Conservation (phyloP, 2,329 filamentous ascomycete genomes). For the Cladosporium colombiae region DNA sequence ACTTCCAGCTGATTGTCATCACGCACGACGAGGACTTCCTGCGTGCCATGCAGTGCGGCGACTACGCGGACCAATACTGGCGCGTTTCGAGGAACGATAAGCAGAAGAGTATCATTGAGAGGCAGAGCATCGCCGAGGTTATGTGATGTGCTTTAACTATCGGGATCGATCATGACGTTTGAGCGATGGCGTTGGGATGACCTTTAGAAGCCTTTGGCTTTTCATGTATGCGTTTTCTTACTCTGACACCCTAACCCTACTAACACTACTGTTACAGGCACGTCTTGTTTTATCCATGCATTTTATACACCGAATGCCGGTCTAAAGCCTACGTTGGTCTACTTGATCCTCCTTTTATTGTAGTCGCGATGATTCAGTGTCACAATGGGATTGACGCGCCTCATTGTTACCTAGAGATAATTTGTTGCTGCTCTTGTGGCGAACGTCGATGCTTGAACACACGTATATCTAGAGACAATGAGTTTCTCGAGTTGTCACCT, state of each 20-base stretch:
- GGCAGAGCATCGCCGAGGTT: constrained; percentile 45
- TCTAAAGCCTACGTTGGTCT: too few relatives aligned
- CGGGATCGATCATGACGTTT: background rate
- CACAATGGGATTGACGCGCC: background rate
- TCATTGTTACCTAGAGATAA: background rate
- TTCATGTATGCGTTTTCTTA: background rate
- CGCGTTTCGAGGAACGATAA: constrained; percentile 78
- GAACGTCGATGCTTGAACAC: background rate
- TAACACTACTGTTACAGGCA: background rate
- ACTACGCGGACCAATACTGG: constrained; percentile 92
- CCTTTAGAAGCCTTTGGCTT: background rate
- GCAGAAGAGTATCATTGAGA: constrained; percentile 85
- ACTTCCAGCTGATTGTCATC: constrained; percentile 98
- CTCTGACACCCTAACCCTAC: background rate
- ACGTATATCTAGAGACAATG: background rate
- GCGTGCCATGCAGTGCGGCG: constrained; percentile 86
- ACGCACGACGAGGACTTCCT: constrained; percentile 98
- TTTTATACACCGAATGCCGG: too few relatives aligned
- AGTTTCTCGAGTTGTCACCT: too few relatives aligned
- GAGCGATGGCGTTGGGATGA: constrained; percentile 7
- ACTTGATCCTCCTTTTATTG: background rate
- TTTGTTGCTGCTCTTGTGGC: background rate
- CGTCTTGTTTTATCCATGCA: background rate
- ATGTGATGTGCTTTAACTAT: constrained; percentile 1
- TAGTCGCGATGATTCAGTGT: background rate